Percentiles rank a stretch among this genome's conserved stretches.
Conservation (phyloP, 768 basidiomycete genomes). For the Tubosaeta sp. region DNA sequence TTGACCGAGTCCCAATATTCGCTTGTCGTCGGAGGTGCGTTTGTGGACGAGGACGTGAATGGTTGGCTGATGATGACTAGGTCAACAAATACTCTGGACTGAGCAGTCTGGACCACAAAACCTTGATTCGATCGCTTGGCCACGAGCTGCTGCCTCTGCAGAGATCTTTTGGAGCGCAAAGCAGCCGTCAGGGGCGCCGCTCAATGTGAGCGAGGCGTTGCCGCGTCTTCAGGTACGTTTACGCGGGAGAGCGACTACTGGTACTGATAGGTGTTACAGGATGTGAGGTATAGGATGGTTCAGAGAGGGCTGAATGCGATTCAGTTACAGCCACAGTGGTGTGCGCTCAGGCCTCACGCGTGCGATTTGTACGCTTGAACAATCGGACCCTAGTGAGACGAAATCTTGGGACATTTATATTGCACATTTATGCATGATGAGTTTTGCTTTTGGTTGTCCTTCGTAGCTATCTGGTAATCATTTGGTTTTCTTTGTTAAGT, state of each 20-base stretch:
- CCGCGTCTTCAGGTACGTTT: conserved; percentile 43
- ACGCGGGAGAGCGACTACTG: background rate
- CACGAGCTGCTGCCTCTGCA: conserved; percentile 41
- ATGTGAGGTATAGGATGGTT: conserved; percentile 46
- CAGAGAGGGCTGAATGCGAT: conserved; percentile 45
- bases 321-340: conserved; percentile 54
- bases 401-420: too few relatives aligned
- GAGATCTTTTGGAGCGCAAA: conserved; percentile 54
- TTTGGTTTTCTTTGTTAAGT: too few relatives aligned
- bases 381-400: background rate
- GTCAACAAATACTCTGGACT: conserved; percentile 41
- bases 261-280: conserved; percentile 19
- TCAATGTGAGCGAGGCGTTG: conserved; percentile 38
- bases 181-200: conserved; percentile 32
- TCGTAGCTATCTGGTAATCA: too few relatives aligned
- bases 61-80: conserved; percentile 14
- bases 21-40: conserved; percentile 37
- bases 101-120: conserved; percentile 44
- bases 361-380: conserved; percentile 36
- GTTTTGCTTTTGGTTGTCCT: too few relatives aligned
- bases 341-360: conserved; percentile 44
- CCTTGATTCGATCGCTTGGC: conserved; percentile 46
- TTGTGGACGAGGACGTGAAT: background rate
- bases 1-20: background rate
- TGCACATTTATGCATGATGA: too few relatives aligned